Percentiles rank a stretch among this genome's conserved stretches.
These are phyloP conservation scores for Tuber indicum DNA, from an alignment of 495 filamentous ascomycete species.

Conservation along the genomic window DNA sequence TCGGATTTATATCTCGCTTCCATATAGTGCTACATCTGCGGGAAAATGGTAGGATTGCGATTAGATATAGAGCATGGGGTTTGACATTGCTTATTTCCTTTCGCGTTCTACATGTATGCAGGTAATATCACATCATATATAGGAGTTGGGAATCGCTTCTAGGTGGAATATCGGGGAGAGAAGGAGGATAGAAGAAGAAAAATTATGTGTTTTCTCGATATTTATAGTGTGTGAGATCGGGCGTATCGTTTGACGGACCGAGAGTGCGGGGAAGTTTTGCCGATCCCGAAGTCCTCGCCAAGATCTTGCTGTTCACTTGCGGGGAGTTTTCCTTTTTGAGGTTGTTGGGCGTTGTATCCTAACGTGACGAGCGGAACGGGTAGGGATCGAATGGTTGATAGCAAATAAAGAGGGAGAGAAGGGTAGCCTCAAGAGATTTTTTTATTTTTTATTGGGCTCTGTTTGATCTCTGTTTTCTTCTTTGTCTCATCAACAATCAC, in stretches of 20 bases:
- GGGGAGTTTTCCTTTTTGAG: neutral
- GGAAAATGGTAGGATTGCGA: neutral
- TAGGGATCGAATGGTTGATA: neutral
- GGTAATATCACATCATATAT: neutral
- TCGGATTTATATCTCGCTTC: neutral
- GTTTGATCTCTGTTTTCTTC: neutral
- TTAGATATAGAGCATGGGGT: neutral
- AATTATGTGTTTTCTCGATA: neutral
- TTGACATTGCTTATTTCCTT: neutral
- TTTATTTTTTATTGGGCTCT: neutral
- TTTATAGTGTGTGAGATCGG: neutral
- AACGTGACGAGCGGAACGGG: neutral
- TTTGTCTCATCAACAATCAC: neutral
- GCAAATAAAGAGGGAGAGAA: neutral
- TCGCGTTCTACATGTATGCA: neutral
- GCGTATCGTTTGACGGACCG: neutral
- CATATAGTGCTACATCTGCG: neutral
- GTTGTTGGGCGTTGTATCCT: neutral
- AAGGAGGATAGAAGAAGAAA: neutral
- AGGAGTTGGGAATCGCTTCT: neutral
- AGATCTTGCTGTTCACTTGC: neutral
- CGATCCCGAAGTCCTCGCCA: neutral
- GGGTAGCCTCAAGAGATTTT: neutral
- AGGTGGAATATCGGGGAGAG: neutral
- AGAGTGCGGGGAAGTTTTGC: slow-evolving; percentile 1